Percentiles rank a stretch among this genome's conserved stretches.
Evolutionary conservation across 2,329 filamentous ascomycete genomes (phyloP).

Genomic region (Fusarium lyarnte): DNA sequence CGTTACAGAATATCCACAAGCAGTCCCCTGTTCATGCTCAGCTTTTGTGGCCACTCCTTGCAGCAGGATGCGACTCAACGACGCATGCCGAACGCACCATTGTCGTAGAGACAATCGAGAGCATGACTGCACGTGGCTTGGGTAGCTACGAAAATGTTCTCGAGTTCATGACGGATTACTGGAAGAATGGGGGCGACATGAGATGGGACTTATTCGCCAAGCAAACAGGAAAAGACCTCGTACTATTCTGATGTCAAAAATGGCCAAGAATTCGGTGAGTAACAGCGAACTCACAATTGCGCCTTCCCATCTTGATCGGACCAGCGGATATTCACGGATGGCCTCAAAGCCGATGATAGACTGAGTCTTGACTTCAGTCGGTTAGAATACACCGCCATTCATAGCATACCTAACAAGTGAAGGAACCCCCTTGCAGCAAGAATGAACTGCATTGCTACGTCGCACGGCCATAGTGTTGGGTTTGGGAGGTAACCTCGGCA

Average conservation of each 20-base stretch:
- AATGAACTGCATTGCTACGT: neutral
- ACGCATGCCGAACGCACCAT: neutral
- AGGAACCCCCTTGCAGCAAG: neutral
- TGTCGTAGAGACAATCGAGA: neutral
- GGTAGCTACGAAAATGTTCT: neutral
- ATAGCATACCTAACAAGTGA: neutral
- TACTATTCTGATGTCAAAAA: neutral
- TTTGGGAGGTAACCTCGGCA: neutral
- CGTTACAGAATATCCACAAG: neutral
- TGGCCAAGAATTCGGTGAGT: neutral
- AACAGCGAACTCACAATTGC: neutral
- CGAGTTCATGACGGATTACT: slow-evolving; percentile 14
- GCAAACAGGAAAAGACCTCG: slow-evolving; percentile 5
- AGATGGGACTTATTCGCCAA: slow-evolving; percentile 17
- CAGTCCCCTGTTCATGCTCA: neutral
- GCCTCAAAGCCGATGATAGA: neutral
- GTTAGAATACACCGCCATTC: neutral
- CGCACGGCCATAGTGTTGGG: neutral
- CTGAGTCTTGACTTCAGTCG: neutral
- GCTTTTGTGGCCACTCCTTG: slow-evolving; percentile 6
- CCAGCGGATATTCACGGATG: neutral
- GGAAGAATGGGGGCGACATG: neutral
- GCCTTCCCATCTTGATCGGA: neutral
- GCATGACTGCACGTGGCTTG: neutral
- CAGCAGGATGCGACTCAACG: slow-evolving; percentile 10